Conservation (phyloP, 1,284 basidiomycete genomes). For the Puccinia horiana region DNA sequence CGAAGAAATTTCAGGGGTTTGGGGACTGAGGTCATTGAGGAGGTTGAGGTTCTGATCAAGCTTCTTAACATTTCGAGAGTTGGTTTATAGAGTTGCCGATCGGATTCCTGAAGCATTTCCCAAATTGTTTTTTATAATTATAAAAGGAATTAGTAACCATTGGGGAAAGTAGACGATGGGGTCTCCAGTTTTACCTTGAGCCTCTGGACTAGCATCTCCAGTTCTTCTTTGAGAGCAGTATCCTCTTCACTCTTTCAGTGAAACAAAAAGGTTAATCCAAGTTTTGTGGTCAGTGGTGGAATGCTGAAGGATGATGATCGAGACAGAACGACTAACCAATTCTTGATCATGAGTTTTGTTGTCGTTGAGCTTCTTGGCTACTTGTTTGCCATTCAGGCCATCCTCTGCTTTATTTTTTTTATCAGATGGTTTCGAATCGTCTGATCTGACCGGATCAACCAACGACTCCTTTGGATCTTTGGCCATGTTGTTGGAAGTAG, state of each 20-base stretch:
- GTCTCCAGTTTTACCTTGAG: constrained; percentile 68
- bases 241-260: constrained; percentile 73
- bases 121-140: constrained; percentile 17
- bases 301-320: background rate
- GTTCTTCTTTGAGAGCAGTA: constrained; percentile 85
- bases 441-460: constrained; percentile 27
- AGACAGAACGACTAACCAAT: constrained; percentile 10
- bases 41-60: constrained; percentile 92
- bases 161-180: background rate
- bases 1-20: constrained; percentile 98
- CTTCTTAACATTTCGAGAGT: constrained; percentile 92
- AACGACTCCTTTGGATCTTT: constrained; percentile 25
- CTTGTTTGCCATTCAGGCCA: constrained; percentile 46
- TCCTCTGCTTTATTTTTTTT: constrained; percentile 15
- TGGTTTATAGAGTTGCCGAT: constrained; percentile 79
- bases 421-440: constrained; percentile 20
- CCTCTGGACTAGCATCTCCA: constrained; percentile 96
- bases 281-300: background rate
- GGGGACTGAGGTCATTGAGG: constrained; percentile 99
- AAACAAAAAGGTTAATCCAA: background rate
- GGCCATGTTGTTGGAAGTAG: constrained; percentile 15
- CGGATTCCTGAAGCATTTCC: constrained; percentile 69
- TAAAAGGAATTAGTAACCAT: constrained; percentile 9
- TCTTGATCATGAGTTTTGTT: constrained; percentile 45
- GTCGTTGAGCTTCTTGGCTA: constrained; percentile 39